Evolutionary conservation across 371 early-diverging fungal species (phyloP).

Genomic region (Mortierella sp.): DNA sequence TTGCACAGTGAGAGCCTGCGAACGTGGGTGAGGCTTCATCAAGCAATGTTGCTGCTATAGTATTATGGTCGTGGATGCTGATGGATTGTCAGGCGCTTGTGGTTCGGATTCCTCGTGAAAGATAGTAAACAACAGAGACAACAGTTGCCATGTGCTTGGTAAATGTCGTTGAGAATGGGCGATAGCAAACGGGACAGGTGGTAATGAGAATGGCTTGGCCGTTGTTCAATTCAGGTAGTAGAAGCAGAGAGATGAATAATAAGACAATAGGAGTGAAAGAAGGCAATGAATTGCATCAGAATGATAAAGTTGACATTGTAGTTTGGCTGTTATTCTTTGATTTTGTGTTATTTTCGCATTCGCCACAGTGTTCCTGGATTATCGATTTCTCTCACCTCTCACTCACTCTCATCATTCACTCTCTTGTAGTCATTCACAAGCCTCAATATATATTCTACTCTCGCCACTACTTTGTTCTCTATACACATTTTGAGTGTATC

Average conservation of each 20-base stretch:
- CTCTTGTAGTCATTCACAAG: no score
- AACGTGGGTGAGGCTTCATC: conserved; percentile 8
- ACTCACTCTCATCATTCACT: no score
- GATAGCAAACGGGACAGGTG: background rate
- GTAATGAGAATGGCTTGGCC: background rate
- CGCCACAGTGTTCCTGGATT: conserved; percentile 5
- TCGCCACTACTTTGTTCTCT: no score
- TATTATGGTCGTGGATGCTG: background rate
- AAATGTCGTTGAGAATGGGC: conserved; percentile 14
- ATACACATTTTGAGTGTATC: no score
- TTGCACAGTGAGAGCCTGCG: background rate
- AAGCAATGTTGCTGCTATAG: background rate
- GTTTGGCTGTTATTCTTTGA: no score
- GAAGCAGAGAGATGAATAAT: background rate
- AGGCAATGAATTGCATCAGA: background rate
- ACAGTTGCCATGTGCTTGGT: conserved; percentile 17
- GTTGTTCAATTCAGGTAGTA: background rate
- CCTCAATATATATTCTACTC: no score
- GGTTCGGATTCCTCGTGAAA: conserved; percentile 28
- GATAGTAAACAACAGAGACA: conserved; percentile 24
- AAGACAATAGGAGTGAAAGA: background rate
- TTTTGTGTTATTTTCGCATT: background rate
- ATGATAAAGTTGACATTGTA: background rate
- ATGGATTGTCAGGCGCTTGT: background rate
- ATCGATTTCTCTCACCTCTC: background rate